phyloP scores from a whole-genome alignment of 176 grass and related monocot genomes.

The Musa acuminata region DNA sequence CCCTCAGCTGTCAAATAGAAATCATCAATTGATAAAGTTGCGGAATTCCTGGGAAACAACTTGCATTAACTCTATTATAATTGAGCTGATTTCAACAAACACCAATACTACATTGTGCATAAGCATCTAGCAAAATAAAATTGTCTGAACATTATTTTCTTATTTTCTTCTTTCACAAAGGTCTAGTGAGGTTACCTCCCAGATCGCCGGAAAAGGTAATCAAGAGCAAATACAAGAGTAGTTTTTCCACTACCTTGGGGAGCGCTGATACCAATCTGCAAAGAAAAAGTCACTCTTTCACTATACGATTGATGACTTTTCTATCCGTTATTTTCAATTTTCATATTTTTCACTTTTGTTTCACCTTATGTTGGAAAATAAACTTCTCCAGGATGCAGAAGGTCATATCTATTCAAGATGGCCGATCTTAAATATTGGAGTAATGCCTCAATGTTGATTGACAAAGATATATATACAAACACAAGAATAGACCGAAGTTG shows the following conservation, averaged over 20 bases:
- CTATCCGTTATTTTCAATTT: constrained; percentile 1
- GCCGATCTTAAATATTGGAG: background rate
- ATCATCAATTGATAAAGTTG: constrained; percentile 90
- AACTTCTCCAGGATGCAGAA: background rate
- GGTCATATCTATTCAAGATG: background rate
- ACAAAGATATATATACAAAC: background rate
- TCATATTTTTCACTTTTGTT: background rate
- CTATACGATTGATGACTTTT: constrained; percentile 7
- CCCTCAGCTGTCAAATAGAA: constrained; percentile 88
- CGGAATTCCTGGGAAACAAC: constrained; percentile 38
- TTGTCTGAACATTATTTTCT: too few species aligned
- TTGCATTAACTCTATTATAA: constrained; percentile 6
- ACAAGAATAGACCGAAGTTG: background rate
- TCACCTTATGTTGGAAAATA: background rate
- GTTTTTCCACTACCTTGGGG: constrained; percentile 98
- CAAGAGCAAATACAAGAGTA: constrained; percentile 89
- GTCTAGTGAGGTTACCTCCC: constrained; percentile 45
- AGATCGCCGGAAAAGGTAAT: constrained; percentile 63
- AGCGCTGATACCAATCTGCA: constrained; percentile 89
- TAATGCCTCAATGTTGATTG: background rate
- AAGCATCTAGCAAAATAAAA: too few species aligned
- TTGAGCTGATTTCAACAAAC: background rate
- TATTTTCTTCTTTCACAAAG: background rate
- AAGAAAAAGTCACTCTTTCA: constrained; percentile 25
- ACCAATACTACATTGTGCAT: background rate